Evolutionary conservation across 805 yeast species (phyloP), one percentile per base, ranked within the genome.

Genomic region (Naumovozyma castellii): DNA sequence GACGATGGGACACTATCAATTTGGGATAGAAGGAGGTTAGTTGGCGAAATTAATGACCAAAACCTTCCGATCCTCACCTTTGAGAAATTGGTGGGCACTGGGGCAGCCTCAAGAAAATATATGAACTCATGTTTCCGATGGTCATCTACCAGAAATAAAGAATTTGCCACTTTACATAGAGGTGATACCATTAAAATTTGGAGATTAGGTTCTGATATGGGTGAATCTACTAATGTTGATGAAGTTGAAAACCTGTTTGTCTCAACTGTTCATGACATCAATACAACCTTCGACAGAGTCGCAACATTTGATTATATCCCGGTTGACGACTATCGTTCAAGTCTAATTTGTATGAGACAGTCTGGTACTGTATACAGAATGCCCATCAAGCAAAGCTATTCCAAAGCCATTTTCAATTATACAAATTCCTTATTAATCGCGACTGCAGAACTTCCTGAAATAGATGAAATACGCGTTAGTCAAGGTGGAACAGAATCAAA

Each of bases 281-380:
- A 73, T 43, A 80, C 94, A 0, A 83, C 80, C 39, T 78, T 73
- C 51, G 95, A 87, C 47, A 71, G 88, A 48, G 94, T 87, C 1
- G 77, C 82, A 1, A 80, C 95, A 0, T 87, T 81, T 61, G 96
- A 87, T 57, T 87, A 86, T 56, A 74, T 79, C n/a, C 77, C 80
- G 1, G 51, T 52, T 36, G 76, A 73, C 41, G 64, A 75, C 2
- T 70, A 78, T 17, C 72, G 76, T 1, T 72, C 83, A 6, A 77
- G 80, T 49, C 69, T 84, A 42, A 76, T 88, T 20, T 87, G 97
- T 59, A 81, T 88, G 82, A 68, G 96, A 47, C 94, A 85, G 51
- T 83, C 94, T 1, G 97, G 97, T 3, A 80, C 84, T 39, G 78
- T 87, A 0, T 87, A 83, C 59, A 69, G 81, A 42, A 84, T 84